Base-by-base conservation (phyloP, 2,329 filamentous ascomycete species). In the Graphiopsis chlorocephala region DNA sequence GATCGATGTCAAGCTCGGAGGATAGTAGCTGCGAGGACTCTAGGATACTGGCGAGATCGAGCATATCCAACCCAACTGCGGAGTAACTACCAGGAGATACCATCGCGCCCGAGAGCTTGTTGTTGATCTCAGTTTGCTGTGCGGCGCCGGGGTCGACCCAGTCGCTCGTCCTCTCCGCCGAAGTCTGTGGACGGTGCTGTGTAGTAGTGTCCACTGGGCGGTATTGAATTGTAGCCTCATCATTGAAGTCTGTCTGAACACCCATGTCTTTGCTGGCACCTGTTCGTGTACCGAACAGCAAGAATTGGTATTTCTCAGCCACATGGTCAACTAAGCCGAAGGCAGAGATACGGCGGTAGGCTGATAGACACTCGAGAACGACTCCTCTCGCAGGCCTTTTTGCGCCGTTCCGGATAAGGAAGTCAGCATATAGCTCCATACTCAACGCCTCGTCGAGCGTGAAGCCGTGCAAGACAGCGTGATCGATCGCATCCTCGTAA, bases 11-110 rank as follows among this genome's bases (percentile, higher is more conserved):
- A 12, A 94, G 78, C 59, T 93, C 89, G 17, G 90, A 93, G 4
- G 90, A 93, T 50, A 94, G 88, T 50, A 93, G 85, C 73, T 93
- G 91, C 11, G 89, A 92, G 2, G 89, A 91, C 70, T 91, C 88
- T 15, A 94, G 81, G 65, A 94, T 93, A 26, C 89, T 89, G 48
- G 91, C 88, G 67, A 93, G 77, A 75, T 93, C 91, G 72, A 94
- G 88, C 88, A 94, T 93, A 78, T 94, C 91, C 61, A 94, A 83
- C 4, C 81, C 82, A 0, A 80, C 78, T 29, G 90, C 88, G 47
- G 90, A 89, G 65, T 93, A 81, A 12, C 88, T 88, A 38, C 81
- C 85, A 2, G 84, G 85, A 23, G 45, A 48, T 14, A 64, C 52
- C 31, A 35, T 50, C 11, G 38, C 55, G 20, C 84, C 52, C 11